Evolutionary conservation across 2,329 filamentous ascomycete genomes (phyloP), one percentile per base, ranked within the genome.

Genomic region (Penicillium sp.): DNA sequence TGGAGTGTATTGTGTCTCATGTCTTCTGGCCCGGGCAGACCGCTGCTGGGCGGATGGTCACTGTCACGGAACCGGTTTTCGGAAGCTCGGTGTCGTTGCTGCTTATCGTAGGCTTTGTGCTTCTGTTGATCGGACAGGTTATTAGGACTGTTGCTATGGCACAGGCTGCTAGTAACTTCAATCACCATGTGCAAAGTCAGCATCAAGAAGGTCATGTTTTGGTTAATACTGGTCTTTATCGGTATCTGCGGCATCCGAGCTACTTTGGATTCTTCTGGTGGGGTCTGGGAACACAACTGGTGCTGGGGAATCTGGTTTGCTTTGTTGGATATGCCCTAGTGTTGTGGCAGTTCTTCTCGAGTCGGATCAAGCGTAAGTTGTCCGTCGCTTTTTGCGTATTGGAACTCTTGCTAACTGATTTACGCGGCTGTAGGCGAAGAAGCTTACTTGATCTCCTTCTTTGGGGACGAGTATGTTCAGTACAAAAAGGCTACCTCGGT

Each of bases 201-300:
- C 84, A 80, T 59, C 88, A 86, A 67, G 82, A 85, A 4, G 85
- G 84, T 1, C 94, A 99, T 73, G 80, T 80, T 45, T 82, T 99
- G n/a, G 89, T 99, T 3, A 96, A 89, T 0, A 79, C 79, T 29
- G 94, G 94, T 0, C 78, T 97, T 34, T 99, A 97, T 73, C 78
- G 79, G 8, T 73, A 82, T 43, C 78, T 95, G 50, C 81, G 94
- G 24, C 94, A 99, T 74, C 94, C 94, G 13, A 89, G 89, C 57
- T 99, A 99, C 76, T 97, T 97, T 78, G 94, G 93, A 4, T 99
- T 97, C 78, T 99, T 96, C 75, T 97, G 92, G 86, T 99, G 93
- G 93, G 91, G 90, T 0, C 69, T 97, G n/a, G 94, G 94, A 5
- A 96, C 92, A 13, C 94, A 99, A 79, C 70, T 97, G 42, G 85